phyloP scores from a whole-genome alignment of 2,329 filamentous ascomycete genomes.

The Aspergillus ustus region DNA sequence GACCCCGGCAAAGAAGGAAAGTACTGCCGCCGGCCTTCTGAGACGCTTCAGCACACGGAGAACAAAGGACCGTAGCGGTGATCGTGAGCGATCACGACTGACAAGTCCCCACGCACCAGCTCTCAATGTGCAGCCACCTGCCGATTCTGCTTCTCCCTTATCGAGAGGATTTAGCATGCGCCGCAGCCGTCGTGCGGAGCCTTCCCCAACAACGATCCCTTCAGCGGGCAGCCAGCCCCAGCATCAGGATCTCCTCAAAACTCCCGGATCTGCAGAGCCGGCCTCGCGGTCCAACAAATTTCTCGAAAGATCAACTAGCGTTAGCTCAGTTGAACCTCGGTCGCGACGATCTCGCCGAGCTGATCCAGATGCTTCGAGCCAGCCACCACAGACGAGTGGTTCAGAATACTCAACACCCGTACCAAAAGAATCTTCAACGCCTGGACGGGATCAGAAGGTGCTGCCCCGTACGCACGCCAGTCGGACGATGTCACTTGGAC shows the following conservation, averaged over 20 bases:
- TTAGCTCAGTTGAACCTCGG: conserved; percentile 83
- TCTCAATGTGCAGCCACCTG: conserved; percentile 78
- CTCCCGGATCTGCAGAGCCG: conserved; percentile 67
- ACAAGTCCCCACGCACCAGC: conserved; percentile 72
- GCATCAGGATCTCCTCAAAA: conserved; percentile 77
- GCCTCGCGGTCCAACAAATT: conserved; percentile 67
- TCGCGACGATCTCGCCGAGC: conserved; percentile 62
- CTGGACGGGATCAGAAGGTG: conserved; percentile 53
- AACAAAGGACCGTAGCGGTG: conserved; percentile 60
- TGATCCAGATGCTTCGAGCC: conserved; percentile 61
- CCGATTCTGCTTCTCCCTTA: conserved; percentile 67
- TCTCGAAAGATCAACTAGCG: conserved; percentile 85
- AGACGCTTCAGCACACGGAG: conserved; percentile 89
- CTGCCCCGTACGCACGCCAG: conserved; percentile 66
- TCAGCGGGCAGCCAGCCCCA: conserved; percentile 67
- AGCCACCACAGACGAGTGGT: conserved; percentile 75
- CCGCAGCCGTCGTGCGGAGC: conserved; percentile 60
- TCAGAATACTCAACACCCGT: conserved; percentile 66
- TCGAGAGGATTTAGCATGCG: conserved; percentile 90
- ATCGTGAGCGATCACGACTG: conserved; percentile 53
- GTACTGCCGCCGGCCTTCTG: conserved; percentile 79
- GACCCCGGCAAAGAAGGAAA: conserved; percentile 77
- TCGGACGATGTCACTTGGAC: conserved; percentile 84
- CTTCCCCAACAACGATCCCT: conserved; percentile 60
- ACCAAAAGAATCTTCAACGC: conserved; percentile 49